Percentiles rank a stretch among this genome's conserved stretches.
phyloP scores from a whole-genome alignment of 1,139 yeast species.

The Suhomyces terraborum region DNA sequence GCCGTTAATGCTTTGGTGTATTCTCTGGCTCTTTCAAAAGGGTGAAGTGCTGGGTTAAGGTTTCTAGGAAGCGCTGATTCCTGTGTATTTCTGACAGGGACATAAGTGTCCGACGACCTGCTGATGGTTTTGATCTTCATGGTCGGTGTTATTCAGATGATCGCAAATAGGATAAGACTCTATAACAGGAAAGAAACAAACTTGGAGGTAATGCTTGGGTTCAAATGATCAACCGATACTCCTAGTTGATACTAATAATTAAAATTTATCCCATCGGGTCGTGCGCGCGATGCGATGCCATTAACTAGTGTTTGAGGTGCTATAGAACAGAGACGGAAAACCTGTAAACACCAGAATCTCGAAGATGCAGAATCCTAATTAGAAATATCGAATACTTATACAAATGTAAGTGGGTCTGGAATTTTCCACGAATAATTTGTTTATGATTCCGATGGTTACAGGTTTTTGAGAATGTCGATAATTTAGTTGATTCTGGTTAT shows the following conservation, averaged over 20 bases:
- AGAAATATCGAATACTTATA: no score
- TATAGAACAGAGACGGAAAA: not conserved
- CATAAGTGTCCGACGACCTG: slow-evolving; percentile 86
- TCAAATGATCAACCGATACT: no score
- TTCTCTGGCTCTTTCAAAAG: slow-evolving; percentile 95
- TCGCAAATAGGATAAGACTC: no score
- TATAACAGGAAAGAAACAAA: no score
- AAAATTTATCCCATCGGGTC: slow-evolving; percentile 12
- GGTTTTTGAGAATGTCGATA: not conserved
- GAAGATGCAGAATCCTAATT: no score
- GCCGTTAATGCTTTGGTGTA: slow-evolving; percentile 94
- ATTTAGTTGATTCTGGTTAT: not conserved
- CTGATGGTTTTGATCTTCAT: slow-evolving; percentile 90
- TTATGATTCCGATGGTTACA: no score
- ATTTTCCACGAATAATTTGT: no score
- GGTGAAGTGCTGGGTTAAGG: slow-evolving; percentile 92
- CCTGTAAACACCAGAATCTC: no score
- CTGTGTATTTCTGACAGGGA: slow-evolving; percentile 89
- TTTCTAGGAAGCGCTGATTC: slow-evolving; percentile 87
- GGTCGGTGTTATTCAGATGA: no score
- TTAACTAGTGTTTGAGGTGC: not conserved
- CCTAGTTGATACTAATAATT: no score
- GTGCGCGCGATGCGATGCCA: slow-evolving; percentile 7
- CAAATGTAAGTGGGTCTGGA: no score
- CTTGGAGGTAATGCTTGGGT: not conserved